A percentile compares a stretch with the other conserved stretches of the same genome.
Conservation (phyloP, 768 basidiomycete species). For the Leccinum sublutescens region DNA sequence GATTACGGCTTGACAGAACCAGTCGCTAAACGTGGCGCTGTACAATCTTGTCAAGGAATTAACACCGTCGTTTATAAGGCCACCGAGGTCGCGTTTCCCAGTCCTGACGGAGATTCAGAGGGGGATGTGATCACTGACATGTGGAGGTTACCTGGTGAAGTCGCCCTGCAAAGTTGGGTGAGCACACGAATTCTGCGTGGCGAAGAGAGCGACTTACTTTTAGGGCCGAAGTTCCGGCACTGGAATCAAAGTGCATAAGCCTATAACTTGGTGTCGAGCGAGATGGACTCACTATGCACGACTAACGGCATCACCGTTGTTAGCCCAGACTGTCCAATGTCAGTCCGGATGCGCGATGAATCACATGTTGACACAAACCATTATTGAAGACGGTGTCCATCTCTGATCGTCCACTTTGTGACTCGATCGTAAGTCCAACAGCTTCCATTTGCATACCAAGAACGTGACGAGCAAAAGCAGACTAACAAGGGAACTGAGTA, state of each 20-base stretch:
- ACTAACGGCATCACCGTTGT: constrained; percentile 95
- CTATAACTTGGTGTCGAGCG: neutral
- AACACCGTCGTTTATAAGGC: constrained; percentile 92
- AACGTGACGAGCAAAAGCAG: constrained; percentile 86
- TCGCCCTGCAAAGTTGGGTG: constrained; percentile 55
- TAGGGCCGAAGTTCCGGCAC: constrained; percentile 93
- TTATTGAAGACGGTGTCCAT: constrained; percentile 79
- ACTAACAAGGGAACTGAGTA: constrained; percentile 43
- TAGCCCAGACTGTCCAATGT: constrained; percentile 78
- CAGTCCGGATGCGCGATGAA: neutral
- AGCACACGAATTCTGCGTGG: neutral
- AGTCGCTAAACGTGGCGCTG: constrained; percentile 88
- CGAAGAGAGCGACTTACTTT: constrained; percentile 55
- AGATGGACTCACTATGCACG: constrained; percentile 66
- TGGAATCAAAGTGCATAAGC: constrained; percentile 33
- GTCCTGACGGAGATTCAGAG: constrained; percentile 51
- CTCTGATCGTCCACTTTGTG: constrained; percentile 52
- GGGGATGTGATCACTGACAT: neutral
- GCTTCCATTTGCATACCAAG: constrained; percentile 73
- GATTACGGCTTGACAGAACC: constrained; percentile 96
- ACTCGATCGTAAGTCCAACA: constrained; percentile 61
- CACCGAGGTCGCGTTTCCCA: constrained; percentile 90
- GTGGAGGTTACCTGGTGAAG: constrained; percentile 65
- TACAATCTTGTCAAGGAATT: constrained; percentile 93
- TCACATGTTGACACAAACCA: constrained; percentile 40